Evolutionary conservation across 2,329 filamentous ascomycete species (phyloP), one percentile per base, ranked within the genome.

Genomic region (Ophiostoma himal-ulmi): DNA sequence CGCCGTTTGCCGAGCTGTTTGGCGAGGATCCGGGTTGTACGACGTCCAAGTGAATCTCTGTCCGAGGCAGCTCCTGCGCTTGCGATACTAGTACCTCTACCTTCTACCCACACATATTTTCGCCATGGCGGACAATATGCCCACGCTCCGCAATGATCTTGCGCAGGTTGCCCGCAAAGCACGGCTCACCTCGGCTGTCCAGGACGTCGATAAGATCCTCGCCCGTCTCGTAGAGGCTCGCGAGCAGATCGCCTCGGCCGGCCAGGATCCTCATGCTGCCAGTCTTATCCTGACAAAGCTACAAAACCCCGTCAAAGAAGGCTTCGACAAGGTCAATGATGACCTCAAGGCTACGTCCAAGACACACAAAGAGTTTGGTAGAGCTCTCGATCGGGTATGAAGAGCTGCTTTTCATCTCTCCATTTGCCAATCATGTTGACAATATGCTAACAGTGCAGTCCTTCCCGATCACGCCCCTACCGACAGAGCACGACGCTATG

Each of bases 191-290:
- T 86, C 90, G 70, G 89, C 89, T 54, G 88, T 96, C 71, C 82
- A 88, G 44, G 89, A 96, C 84, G 91, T 96, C 22, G 93, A 98
- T 78, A 86, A 87, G 72, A 90, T 94, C 54, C 93, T 99, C 75
- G 87, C 93, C 73, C 80, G 92, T 71, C 87, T 99, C 37, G 86
- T 88, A 73, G 84, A 84, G 67, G 92, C 94, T 54, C 86, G 93
- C 70, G 88, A 92, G 73, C 84, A 87, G 74, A 90, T 97, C 72
- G 89, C 89, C 5, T 26, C 44, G 41, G 66, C 41, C 5, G 39
- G n/a, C 39, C 39, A 79, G 86, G 90, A 93, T 76, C 88, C 91
- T 34, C 87, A 89, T 73, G 87, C 86, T 54, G 89, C 92, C 20
- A 87, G 89, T 60, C 83, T 94, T 72, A 90, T 89, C 36, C 86